Evolutionary conservation across 2,329 filamentous ascomycete genomes (phyloP), one percentile per base, ranked within the genome.

Genomic region (Colletotrichum neosansevieriae): DNA sequence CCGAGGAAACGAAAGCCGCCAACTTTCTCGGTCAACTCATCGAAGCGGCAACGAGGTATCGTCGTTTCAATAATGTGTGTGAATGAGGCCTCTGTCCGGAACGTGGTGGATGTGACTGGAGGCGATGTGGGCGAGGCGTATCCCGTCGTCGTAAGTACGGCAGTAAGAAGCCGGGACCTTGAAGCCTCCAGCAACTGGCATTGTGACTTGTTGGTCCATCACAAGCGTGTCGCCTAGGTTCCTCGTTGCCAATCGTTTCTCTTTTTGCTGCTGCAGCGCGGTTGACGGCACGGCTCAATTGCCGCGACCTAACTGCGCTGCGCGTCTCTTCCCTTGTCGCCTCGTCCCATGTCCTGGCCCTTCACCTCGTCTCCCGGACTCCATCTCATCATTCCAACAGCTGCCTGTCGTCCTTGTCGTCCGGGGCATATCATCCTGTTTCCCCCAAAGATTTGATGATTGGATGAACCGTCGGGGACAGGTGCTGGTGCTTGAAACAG

Each of bases 401-500:
- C n/a, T 42, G 36, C 24, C 24, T 54, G 34, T 34, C 50, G 49
- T 50, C 53, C 49, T 49, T 56, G 56, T 59, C 61, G 50, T 53
- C 47, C 29, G 29, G 29, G 6, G 29, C 29, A 29, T 29, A 42
- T 21, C 38, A 29, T 65, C 42, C 54, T 54, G 65, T 54, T 68
- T 59, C 54, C 10, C 29, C 61, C 42, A 38, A 19, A n/a, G 29
- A 49, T 40, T 34, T 36, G 32, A 38, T 53, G 42, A 69, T 60
- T 65, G 49, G 56, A 51, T 21, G 56, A 56, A 51, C 54, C 34
- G 53, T 24, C 61, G 17, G 47, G 45, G 29, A 29, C 32, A 44
- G 38, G 34, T 54, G 47, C 54, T 68, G 56, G 47, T 68, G 51
- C 40, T 60, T 60, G 54, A 66, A 66, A 69, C 66, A 69, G 24